Evolutionary conservation across 2,329 filamentous ascomycete species (phyloP).

Genomic region (Aspergillus bombycis): DNA sequence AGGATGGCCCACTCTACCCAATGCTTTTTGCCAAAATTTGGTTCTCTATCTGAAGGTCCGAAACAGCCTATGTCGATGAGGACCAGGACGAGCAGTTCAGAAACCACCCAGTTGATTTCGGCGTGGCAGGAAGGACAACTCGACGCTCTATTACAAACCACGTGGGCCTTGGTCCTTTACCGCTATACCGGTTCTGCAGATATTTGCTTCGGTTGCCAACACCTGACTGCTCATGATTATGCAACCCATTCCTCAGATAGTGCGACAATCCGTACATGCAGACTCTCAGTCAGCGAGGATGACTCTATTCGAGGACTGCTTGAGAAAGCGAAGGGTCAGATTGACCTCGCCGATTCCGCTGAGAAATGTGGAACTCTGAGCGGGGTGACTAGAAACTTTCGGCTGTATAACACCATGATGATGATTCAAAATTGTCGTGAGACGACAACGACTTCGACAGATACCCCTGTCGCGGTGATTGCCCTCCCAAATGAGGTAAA

Average conservation of each 20-base stretch:
- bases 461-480: slow-evolving; percentile 27
- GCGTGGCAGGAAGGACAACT: slow-evolving; percentile 32
- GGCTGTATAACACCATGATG: slow-evolving; percentile 41
- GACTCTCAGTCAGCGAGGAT: slow-evolving; percentile 33
- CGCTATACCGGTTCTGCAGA: slow-evolving; percentile 52
- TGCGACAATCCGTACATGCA: slow-evolving; percentile 25
- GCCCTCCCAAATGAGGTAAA: slow-evolving; percentile 39
- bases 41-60: slow-evolving; percentile 29
- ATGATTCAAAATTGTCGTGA: slow-evolving; percentile 38
- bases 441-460: slow-evolving; percentile 17
- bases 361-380: slow-evolving; percentile 14
- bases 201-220: slow-evolving; percentile 48
- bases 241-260: slow-evolving; percentile 18
- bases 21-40: slow-evolving; percentile 41
- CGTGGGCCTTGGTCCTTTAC: slow-evolving; percentile 51
- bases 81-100: slow-evolving; percentile 32
- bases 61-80: slow-evolving; percentile 42
- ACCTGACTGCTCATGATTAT: neutral
- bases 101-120: slow-evolving; percentile 35
- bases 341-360: slow-evolving; percentile 12
- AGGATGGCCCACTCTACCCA: slow-evolving; percentile 33
- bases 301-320: slow-evolving; percentile 32
- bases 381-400: slow-evolving; percentile 20
- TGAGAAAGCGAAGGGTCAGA: slow-evolving; percentile 27
- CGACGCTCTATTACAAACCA: slow-evolving; percentile 40